A percentile compares a stretch with the other conserved stretches of the same genome.
phyloP scores from a whole-genome alignment of 2,329 filamentous ascomycete species.

The Cladosporium sp. region DNA sequence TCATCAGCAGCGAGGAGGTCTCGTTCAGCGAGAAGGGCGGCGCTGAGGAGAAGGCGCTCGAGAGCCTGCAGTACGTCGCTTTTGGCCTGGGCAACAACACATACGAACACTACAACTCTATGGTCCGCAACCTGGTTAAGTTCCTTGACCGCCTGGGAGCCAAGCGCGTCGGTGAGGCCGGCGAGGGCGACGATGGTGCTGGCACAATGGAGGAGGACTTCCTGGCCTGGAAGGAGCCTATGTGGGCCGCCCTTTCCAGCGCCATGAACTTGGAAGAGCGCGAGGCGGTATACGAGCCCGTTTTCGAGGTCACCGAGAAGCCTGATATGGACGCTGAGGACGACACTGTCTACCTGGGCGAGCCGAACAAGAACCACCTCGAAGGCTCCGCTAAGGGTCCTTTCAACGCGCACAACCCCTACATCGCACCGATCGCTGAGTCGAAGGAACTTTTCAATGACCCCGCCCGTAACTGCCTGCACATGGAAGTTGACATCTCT shows the following conservation, averaged over 20 bases:
- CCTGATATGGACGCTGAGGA: conserved; percentile 65
- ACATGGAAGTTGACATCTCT: conserved; percentile 89
- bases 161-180: conserved; percentile 74
- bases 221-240: conserved; percentile 96
- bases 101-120: conserved; percentile 98
- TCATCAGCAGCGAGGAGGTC: conserved; percentile 75
- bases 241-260: conserved; percentile 82
- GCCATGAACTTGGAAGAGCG: conserved; percentile 89
- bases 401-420: conserved; percentile 85
- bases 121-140: conserved; percentile 88
- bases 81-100: conserved; percentile 99
- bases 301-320: conserved; percentile 71
- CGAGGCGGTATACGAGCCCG: conserved; percentile 90
- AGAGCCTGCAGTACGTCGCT: conserved; percentile 82
- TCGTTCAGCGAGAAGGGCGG: conserved; percentile 66
- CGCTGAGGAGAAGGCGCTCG: conserved; percentile 63
- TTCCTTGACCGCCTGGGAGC: conserved; percentile 77
- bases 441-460: conserved; percentile 86
- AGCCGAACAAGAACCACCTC: conserved; percentile 76
- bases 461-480: conserved; percentile 88
- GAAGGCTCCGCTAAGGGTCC: conserved; percentile 78
- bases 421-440: conserved; percentile 82
- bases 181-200: conserved; percentile 94
- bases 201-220: conserved; percentile 99
- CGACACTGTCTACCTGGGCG: conserved; percentile 82